Conservation (phyloP, 179 eudicot genomes). For the Nepenthes alata region DNA sequence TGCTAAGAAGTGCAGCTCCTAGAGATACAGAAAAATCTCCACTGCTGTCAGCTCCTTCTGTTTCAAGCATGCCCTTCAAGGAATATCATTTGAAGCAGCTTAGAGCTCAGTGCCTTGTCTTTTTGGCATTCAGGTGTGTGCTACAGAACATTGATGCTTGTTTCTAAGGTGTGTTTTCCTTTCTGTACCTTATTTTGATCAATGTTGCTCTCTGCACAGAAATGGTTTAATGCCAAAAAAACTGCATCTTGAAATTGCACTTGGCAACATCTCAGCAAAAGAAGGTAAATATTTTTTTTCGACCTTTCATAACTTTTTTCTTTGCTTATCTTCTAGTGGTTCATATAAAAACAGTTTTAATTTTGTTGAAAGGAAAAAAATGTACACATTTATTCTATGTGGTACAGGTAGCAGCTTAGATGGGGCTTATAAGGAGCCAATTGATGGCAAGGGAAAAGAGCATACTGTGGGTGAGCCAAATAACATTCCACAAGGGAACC, state of each 20-base stretch:
- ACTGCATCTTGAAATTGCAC: slow-evolving; percentile 88
- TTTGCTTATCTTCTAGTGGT: neutral
- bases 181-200: neutral
- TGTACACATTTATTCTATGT: slow-evolving; percentile 3
- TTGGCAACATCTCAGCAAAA: slow-evolving; percentile 51
- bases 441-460: slow-evolving; percentile 52
- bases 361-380: neutral
- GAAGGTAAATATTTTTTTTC: slow-evolving; percentile 42
- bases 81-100: slow-evolving; percentile 94
- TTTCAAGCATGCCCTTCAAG: slow-evolving; percentile 66
- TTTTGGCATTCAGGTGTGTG: slow-evolving; percentile 76
- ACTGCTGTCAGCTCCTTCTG: slow-evolving; percentile 25
- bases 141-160: neutral
- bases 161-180: neutral
- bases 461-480: slow-evolving; percentile 32
- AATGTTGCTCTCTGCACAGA: slow-evolving; percentile 30
- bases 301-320: neutral
- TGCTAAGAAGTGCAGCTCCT: slow-evolving; percentile 34
- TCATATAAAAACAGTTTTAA: neutral
- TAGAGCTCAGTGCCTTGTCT: slow-evolving; percentile 95
- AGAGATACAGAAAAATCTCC: slow-evolving; percentile 64
- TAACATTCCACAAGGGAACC: slow-evolving; percentile 24
- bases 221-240: slow-evolving; percentile 77
- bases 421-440: slow-evolving; percentile 45
- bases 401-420: slow-evolving; percentile 34